Evolutionary conservation across 495 filamentous ascomycete species (phyloP).

Genomic region (Penicillium desertorum): DNA sequence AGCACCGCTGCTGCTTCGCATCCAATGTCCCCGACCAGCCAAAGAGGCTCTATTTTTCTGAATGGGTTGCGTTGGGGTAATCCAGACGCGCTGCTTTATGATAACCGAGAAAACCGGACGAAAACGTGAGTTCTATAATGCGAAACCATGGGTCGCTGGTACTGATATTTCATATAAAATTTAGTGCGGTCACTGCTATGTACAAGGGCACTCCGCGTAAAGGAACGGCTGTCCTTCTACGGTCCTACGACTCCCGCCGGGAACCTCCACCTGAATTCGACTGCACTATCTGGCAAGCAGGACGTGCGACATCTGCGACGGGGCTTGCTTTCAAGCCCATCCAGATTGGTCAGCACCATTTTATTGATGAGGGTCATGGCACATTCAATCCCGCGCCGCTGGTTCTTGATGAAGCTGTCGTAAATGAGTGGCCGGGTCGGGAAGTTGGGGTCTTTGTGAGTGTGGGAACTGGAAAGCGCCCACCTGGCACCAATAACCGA

Average conservation of each 20-base stretch:
- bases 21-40: constrained; percentile 28
- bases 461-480: constrained; percentile 88
- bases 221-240: constrained; percentile 67
- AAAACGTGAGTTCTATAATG: constrained; percentile 72
- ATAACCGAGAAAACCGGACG: constrained; percentile 78
- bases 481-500: constrained; percentile 63
- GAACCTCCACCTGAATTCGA: constrained; percentile 86
- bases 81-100: constrained; percentile 68
- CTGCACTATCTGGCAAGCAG: constrained; percentile 94
- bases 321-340: constrained; percentile 95
- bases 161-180: constrained; percentile 8
- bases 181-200: constrained; percentile 83
- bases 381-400: constrained; percentile 88
- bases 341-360: constrained; percentile 86
- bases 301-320: constrained; percentile 89
- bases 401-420: constrained; percentile 82
- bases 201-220: constrained; percentile 76
- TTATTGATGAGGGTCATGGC: constrained; percentile 89
- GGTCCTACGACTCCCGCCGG: constrained; percentile 91
- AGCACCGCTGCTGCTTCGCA: constrained; percentile 38
- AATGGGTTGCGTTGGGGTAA: constrained; percentile 55
- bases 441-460: constrained; percentile 88
- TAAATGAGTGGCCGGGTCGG: constrained; percentile 92
- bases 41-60: constrained; percentile 39
- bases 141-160: neutral